Base-by-base conservation (phyloP, 495 filamentous ascomycete genomes). In the Aspergillus egyptiacus region DNA sequence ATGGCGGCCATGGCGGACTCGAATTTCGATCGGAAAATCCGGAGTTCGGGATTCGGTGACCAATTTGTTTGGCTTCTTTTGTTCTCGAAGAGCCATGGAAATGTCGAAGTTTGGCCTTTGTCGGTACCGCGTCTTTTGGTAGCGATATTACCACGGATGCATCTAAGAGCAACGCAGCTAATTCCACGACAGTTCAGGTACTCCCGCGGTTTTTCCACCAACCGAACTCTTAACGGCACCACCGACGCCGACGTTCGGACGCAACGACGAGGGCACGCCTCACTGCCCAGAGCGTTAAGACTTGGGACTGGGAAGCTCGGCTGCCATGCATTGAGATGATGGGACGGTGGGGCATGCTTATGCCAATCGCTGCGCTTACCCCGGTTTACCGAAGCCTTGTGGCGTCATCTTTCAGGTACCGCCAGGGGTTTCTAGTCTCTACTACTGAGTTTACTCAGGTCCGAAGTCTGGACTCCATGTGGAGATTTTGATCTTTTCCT, bases 361-460 rank as follows among this genome's bases (percentile, higher is more conserved):
- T 23, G 13, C 36, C 36, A 39, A 39, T 39, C n/a, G 20, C 36
- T 39, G 10, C 9, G 36, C 13, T 39, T 15, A n/a, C 14, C n/a
- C 14, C 5, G 3, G n/a, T 5, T 6, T 9, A 5, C 6, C 14
- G 5, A 20, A 14, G 18, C 31, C 32, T 17, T 15, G 44, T 53
- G 50, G 50, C 44, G 50, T 40, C 32, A 43, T 10, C 10, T 34
- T 38, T 36, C 50, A 53, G 50, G 50, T 23, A 53, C 50, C 38
- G 41, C 50, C 44, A 48, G 44, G 44, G 50, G 39, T 24, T 17
- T 23, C 8, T 17, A 48, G 43, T 13, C 22, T 34, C 34, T 25
- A 46, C 46, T 27, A 41, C 36, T 30, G 36, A 14, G 9, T 33
- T 37, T 13, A 23, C 39, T 27, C 27, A 5, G 20, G 31, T 27